Conservation (phyloP, 805 yeast species). For the Lipomyces sp. region DNA sequence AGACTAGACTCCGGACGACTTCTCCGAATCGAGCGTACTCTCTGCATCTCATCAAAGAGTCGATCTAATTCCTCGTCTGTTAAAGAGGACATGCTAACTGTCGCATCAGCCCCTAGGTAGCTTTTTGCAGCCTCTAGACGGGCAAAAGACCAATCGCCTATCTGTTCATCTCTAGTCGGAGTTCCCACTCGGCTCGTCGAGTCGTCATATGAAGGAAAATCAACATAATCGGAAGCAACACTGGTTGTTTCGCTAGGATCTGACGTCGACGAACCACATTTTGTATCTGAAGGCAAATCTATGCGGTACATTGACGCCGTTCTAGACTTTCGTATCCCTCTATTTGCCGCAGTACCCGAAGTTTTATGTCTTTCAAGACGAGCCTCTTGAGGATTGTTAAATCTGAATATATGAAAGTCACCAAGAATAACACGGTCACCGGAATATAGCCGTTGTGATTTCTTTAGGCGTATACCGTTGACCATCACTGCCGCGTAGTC, state of each 20-base stretch:
- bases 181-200: slow-evolving; percentile 3
- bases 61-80: slow-evolving; percentile 25
- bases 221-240: slow-evolving; percentile 13
- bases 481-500: slow-evolving; percentile 28
- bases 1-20: slow-evolving; percentile 16
- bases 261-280: slow-evolving; percentile 7
- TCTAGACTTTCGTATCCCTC: slow-evolving; percentile 1
- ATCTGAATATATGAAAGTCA: slow-evolving; percentile 32
- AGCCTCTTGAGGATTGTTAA: slow-evolving; percentile 30
- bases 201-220: slow-evolving; percentile 12
- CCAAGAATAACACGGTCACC: slow-evolving; percentile 33
- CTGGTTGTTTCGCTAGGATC: slow-evolving; percentile 17
- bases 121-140: slow-evolving; percentile 22
- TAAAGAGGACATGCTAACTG: slow-evolving; percentile 11
- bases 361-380: slow-evolving; percentile 8
- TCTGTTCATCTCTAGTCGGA: slow-evolving; percentile 2
- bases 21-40: slow-evolving; percentile 17
- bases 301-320: neutral
- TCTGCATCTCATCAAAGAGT: slow-evolving; percentile 25
- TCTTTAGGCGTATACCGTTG: slow-evolving; percentile 26
- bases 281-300: too few relatives aligned
- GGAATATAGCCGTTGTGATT: slow-evolving; percentile 24
- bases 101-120: slow-evolving; percentile 18
- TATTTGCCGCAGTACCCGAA: neutral
- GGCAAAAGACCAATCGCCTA: slow-evolving; percentile 24